Evolutionary conservation across 495 filamentous ascomycete genomes (phyloP).

Genomic region (Podospora bellae-mahoneyi): DNA sequence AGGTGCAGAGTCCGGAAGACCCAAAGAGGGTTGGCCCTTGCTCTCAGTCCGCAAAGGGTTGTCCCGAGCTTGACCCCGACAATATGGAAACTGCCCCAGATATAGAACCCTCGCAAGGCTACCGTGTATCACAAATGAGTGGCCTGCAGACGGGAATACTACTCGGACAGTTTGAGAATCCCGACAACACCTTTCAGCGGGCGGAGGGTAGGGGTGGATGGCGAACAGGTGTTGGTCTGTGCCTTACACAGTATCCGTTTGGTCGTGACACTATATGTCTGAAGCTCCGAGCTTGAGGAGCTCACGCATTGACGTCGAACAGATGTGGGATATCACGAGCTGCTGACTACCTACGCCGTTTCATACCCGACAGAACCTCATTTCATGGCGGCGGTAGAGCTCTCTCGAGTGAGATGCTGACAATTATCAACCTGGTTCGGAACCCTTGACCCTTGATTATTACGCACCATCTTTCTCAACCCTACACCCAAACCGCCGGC

Average conservation of each 20-base stretch:
- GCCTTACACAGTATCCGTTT: no score
- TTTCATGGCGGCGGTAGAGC: neutral
- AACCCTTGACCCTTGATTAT: neutral
- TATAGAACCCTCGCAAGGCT: neutral
- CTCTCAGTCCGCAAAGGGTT: constrained; percentile 23
- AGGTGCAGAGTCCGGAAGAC: constrained; percentile 23
- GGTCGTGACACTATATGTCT: neutral
- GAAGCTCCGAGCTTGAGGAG: neutral
- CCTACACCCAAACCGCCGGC: constrained; percentile 23
- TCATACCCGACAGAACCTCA: neutral
- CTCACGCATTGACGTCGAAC: neutral
- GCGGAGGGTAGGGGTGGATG: neutral
- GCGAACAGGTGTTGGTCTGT: no score
- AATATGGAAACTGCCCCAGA: neutral
- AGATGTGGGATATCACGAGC: neutral
- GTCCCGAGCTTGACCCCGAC: constrained; percentile 15
- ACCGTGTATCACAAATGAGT: neutral
- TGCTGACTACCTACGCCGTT: neutral
- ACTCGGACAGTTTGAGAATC: neutral
- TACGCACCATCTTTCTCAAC: neutral
- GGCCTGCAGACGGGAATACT: neutral
- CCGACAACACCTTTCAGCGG: neutral
- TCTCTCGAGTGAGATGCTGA: neutral
- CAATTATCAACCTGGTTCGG: neutral
- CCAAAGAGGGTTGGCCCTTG: constrained; percentile 25